phyloP scores from a whole-genome alignment of 1,284 basidiomycete genomes.

The Rhodotorula sp. region DNA sequence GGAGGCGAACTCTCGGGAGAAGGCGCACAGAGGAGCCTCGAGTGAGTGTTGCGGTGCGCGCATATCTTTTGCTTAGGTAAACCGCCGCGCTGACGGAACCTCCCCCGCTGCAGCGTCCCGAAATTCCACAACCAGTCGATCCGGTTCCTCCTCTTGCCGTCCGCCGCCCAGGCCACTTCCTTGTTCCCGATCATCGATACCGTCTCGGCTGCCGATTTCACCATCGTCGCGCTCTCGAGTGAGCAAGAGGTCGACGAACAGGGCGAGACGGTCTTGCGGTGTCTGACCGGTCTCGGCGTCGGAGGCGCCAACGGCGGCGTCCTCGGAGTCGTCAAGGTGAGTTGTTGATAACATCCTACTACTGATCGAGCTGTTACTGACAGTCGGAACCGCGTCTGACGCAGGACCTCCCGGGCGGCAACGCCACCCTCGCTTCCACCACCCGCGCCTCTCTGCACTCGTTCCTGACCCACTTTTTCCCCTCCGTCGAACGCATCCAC shows the following conservation, averaged over 20 bases:
- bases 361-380: constrained; percentile 1
- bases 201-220: constrained; percentile 86
- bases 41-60: constrained; percentile 1
- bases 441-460: constrained; percentile 83
- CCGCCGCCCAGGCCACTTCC: constrained; percentile 23
- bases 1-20: constrained; percentile 60
- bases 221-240: constrained; percentile 79
- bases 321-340: constrained; percentile 64
- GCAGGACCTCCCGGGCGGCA: constrained; percentile 58
- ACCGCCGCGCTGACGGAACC: background rate
- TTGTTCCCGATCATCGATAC: constrained; percentile 81
- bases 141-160: constrained; percentile 25
- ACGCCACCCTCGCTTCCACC: constrained; percentile 47
- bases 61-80: background rate
- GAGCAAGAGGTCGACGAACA: constrained; percentile 76
- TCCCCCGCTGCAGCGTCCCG: constrained; percentile 21
- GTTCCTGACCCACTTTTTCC: constrained; percentile 93
- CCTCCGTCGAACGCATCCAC: constrained; percentile 64
- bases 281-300: constrained; percentile 56
- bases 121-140: constrained; percentile 39
- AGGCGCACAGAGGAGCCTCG: constrained; percentile 35
- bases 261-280: constrained; percentile 88
- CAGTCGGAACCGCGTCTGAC: constrained; percentile 15
- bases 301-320: constrained; percentile 66
- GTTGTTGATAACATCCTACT: constrained; percentile 51